These are phyloP conservation scores for Prunus fruticosa DNA, from an alignment of 306 rosid genomes.

Conservation along the genomic window DNA sequence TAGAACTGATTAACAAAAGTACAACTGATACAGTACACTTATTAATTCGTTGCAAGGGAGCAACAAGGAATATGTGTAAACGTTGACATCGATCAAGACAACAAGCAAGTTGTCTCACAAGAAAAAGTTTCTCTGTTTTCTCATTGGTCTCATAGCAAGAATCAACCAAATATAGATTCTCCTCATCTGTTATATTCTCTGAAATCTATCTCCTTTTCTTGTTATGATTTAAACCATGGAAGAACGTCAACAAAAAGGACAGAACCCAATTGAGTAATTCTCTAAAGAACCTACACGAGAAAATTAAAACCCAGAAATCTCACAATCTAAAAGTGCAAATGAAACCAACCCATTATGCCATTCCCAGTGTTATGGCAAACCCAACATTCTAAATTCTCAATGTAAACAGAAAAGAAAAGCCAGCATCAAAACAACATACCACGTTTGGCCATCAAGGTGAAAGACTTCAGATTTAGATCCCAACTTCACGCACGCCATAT, in stretches of 20 bases:
- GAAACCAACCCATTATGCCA: not conserved
- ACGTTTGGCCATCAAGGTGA: constrained; percentile 56
- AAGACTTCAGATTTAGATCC: constrained; percentile 82
- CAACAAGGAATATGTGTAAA: not conserved
- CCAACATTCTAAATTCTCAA: constrained; percentile 5
- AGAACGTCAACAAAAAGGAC: no score
- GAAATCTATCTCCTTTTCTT: no score
- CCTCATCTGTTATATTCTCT: not conserved
- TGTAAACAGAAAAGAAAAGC: constrained; percentile 1
- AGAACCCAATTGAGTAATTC: not conserved
- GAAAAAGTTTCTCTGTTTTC: not conserved
- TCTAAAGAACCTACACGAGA: not conserved
- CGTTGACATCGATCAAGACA: not conserved
- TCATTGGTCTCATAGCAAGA: no score
- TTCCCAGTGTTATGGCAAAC: not conserved
- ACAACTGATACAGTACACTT: not conserved
- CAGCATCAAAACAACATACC: constrained; percentile 39
- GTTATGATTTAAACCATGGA: no score
- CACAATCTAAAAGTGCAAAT: not conserved
- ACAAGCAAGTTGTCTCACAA: not conserved
- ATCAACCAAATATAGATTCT: no score
- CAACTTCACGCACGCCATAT: constrained; percentile 71
- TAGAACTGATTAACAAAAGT: not conserved
- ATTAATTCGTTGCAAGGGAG: not conserved
- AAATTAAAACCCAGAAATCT: not conserved